Percentiles rank a stretch among this genome's conserved stretches.
Evolutionary conservation across 352 stramenopile species (phyloP).

Genomic region (Paralagenidium karlingii): DNA sequence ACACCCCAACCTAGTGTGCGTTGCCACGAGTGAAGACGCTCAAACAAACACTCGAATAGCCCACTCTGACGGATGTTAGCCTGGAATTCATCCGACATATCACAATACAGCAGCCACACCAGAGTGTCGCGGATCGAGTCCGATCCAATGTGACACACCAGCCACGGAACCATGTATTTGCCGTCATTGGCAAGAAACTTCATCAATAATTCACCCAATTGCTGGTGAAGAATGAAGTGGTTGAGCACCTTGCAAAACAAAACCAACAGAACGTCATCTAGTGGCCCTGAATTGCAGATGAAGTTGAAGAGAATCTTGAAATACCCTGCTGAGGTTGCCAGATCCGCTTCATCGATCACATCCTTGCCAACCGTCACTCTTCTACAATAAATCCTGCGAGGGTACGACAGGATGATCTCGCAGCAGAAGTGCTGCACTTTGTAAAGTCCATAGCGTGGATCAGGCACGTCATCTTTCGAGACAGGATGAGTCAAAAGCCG

Average conservation of each 20-base stretch:
- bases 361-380: not conserved
- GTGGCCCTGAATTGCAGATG: conserved; percentile 38
- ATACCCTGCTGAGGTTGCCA: conserved; percentile 36
- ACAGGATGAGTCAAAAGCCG: conserved; percentile 39
- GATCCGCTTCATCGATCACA: conserved; percentile 44
- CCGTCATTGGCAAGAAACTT: conserved; percentile 56
- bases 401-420: conserved; percentile 66
- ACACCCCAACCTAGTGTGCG: conserved; percentile 74
- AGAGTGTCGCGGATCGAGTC: conserved; percentile 76
- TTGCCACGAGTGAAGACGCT: conserved; percentile 67
- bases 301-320: conserved; percentile 81
- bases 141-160: conserved; percentile 70
- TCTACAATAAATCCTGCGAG: conserved; percentile 32
- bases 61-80: conserved; percentile 45
- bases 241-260: conserved; percentile 83
- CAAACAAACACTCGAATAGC: conserved; percentile 68
- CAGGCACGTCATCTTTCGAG: conserved; percentile 13
- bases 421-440: conserved; percentile 78
- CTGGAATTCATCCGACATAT: conserved; percentile 59
- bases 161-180: conserved; percentile 51
- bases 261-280: conserved; percentile 69
- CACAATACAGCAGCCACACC: conserved; percentile 77
- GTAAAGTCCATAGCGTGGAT: conserved; percentile 72
- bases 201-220: conserved; percentile 51
- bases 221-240: conserved; percentile 61